Percentiles rank a stretch among this genome's conserved stretches.
Conservation (phyloP, 495 filamentous ascomycete genomes). For the Aspergillus biplanus region DNA sequence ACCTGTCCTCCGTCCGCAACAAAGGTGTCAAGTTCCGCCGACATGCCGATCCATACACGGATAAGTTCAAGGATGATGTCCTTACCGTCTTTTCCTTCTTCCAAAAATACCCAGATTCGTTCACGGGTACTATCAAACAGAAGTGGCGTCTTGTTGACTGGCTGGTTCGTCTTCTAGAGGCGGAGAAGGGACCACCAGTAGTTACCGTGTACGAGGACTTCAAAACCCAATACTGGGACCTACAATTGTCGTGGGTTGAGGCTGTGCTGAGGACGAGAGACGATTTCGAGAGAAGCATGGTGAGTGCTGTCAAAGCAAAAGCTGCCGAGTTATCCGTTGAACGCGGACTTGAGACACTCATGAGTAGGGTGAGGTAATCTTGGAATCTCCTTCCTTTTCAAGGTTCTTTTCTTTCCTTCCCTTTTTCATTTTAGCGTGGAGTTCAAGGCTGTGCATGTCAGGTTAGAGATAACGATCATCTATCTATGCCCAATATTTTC, state of each 20-base stretch:
- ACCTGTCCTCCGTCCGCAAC: slow-evolving; percentile 87
- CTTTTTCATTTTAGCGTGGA: slow-evolving; percentile 23
- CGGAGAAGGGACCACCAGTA: slow-evolving; percentile 70
- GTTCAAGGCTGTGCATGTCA: slow-evolving; percentile 19
- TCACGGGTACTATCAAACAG: slow-evolving; percentile 72
- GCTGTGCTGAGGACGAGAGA: slow-evolving; percentile 82
- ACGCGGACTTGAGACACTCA: slow-evolving; percentile 81
- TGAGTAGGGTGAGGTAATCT: slow-evolving; percentile 79
- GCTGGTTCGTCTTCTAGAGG: slow-evolving; percentile 73
- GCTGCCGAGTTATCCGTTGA: slow-evolving; percentile 82
- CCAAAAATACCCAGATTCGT: slow-evolving; percentile 63
- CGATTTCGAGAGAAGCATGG: slow-evolving; percentile 90
- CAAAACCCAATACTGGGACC: slow-evolving; percentile 88
- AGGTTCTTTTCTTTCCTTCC: not conserved
- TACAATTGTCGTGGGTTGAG: slow-evolving; percentile 97
- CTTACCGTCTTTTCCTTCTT: slow-evolving; percentile 79
- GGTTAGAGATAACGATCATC: not conserved
- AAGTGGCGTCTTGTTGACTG: slow-evolving; percentile 90
- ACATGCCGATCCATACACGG: slow-evolving; percentile 72
- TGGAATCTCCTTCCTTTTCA: slow-evolving; percentile 9
- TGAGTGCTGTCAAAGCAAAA: slow-evolving; percentile 82
- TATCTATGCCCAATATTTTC: not conserved
- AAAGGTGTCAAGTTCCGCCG: slow-evolving; percentile 87
- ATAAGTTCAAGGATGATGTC: slow-evolving; percentile 90
- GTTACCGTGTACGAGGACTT: slow-evolving; percentile 79